Percentiles rank a stretch among this genome's conserved stretches.
phyloP scores from a whole-genome alignment of 2,329 filamentous ascomycete genomes.

The Phyllosticta citrichinensis region DNA sequence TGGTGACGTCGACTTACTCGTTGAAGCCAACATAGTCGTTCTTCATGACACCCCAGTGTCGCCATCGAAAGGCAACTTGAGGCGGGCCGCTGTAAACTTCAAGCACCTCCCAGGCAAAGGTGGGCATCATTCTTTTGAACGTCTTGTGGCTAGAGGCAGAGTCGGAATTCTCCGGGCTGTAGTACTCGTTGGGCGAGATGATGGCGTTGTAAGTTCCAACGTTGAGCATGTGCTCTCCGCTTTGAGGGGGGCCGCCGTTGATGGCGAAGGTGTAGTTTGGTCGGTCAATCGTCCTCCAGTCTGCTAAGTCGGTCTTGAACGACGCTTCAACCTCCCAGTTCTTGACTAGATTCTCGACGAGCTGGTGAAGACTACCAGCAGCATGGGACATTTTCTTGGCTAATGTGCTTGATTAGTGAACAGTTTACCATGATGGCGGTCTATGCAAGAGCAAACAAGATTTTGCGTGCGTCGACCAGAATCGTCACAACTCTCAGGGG shows the following conservation, averaged over 20 bases:
- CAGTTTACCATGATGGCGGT: background rate
- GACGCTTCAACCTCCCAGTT: conserved; percentile 66
- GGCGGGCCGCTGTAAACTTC: conserved; percentile 59
- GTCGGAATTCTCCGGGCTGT: conserved; percentile 50
- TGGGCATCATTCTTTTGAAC: conserved; percentile 65
- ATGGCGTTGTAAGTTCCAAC: conserved; percentile 62
- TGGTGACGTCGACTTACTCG: conserved; percentile 37
- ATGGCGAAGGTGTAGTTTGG: conserved; percentile 52
- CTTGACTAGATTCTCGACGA: conserved; percentile 62
- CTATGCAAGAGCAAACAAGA: background rate
- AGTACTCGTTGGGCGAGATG: conserved; percentile 53
- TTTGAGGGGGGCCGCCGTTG: conserved; percentile 49
- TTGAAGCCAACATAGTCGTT: conserved; percentile 57
- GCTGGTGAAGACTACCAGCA: conserved; percentile 45
- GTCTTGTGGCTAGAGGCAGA: conserved; percentile 58
- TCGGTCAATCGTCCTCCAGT: conserved; percentile 57
- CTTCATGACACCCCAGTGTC: conserved; percentile 59
- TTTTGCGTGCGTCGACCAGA: background rate
- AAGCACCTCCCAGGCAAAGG: conserved; percentile 60
- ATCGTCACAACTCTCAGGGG: background rate
- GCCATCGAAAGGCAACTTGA: conserved; percentile 53
- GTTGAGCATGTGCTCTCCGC: conserved; percentile 54
- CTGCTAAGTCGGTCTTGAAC: conserved; percentile 50
- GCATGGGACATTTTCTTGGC: conserved; percentile 48
- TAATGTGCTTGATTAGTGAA: conserved; percentile 21